These are phyloP conservation scores for Hirsutella minnesotensis DNA, from an alignment of 2,329 filamentous ascomycete species.

Conservation along the genomic window DNA sequence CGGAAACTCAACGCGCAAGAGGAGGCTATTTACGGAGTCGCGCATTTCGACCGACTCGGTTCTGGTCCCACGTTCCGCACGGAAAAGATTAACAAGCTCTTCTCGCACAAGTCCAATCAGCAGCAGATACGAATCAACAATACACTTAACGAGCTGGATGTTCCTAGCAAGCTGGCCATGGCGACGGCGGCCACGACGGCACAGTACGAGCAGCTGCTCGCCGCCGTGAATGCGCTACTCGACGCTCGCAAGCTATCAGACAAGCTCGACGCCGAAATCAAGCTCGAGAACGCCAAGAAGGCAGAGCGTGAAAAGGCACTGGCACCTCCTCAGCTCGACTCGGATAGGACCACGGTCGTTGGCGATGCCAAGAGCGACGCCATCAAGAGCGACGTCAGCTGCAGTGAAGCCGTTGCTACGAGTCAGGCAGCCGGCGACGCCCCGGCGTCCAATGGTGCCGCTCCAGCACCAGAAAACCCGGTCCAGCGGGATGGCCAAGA, in stretches of 20 bases:
- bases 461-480: not conserved
- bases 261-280: slow-evolving; percentile 63
- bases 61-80: slow-evolving; percentile 85
- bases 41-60: slow-evolving; percentile 72
- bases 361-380: not conserved
- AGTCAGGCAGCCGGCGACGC: slow-evolving; percentile 1
- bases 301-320: slow-evolving; percentile 33
- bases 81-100: slow-evolving; percentile 67
- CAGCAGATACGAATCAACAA: slow-evolving; percentile 67
- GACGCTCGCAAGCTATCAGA: slow-evolving; percentile 65
- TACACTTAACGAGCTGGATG: slow-evolving; percentile 58
- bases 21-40: slow-evolving; percentile 71
- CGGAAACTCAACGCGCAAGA: slow-evolving; percentile 65
- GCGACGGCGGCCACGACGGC: slow-evolving; percentile 61
- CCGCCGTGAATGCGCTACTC: slow-evolving; percentile 55
- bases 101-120: slow-evolving; percentile 63
- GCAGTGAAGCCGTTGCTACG: not conserved
- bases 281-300: slow-evolving; percentile 45
- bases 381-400: not conserved
- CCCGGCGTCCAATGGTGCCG: no score
- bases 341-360: slow-evolving; percentile 1
- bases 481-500: not conserved
- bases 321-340: slow-evolving; percentile 5
- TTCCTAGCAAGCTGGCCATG: slow-evolving; percentile 59
- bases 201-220: slow-evolving; percentile 59